Percentiles rank a stretch among this genome's conserved stretches.
These are phyloP conservation scores for Metschnikowia arizonensis DNA, from an alignment of 805 yeast genomes.

Conservation along the genomic window DNA sequence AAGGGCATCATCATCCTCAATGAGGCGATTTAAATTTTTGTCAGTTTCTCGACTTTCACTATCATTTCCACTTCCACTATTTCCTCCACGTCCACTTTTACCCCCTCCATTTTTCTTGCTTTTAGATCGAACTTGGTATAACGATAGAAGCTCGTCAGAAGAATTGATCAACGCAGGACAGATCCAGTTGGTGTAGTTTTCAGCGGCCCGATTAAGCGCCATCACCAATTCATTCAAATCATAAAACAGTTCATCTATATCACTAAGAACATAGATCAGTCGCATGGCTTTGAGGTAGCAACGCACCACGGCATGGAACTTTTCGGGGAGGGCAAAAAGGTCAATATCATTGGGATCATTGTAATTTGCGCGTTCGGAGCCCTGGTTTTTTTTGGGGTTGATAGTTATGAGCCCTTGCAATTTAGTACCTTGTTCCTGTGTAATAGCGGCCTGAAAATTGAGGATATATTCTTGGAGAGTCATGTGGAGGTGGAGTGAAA, in stretches of 20 bases:
- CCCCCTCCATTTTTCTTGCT: slow-evolving; percentile 18
- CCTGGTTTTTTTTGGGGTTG: slow-evolving; percentile 32
- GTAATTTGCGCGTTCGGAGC: slow-evolving; percentile 29
- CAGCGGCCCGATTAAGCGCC: slow-evolving; percentile 50
- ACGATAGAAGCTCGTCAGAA: slow-evolving; percentile 39
- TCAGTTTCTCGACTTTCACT: too few relatives aligned
- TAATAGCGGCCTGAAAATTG: slow-evolving; percentile 20
- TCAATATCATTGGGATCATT: slow-evolving; percentile 40
- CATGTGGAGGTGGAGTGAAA: slow-evolving; percentile 12
- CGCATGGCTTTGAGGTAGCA: slow-evolving; percentile 34
- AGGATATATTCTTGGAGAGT: slow-evolving; percentile 22
- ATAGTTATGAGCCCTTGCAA: slow-evolving; percentile 29
- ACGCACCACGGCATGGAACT: slow-evolving; percentile 27
- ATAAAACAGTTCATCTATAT: slow-evolving; percentile 30
- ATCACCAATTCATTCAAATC: slow-evolving; percentile 41
- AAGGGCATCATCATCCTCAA: slow-evolving; percentile 16
- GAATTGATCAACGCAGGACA: slow-evolving; percentile 39
- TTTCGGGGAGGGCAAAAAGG: slow-evolving; percentile 34
- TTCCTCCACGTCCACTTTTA: neutral
- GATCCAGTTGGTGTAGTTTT: slow-evolving; percentile 51
- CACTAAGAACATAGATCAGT: slow-evolving; percentile 29
- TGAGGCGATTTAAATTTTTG: slow-evolving; percentile 10
- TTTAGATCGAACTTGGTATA: slow-evolving; percentile 34
- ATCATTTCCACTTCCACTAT: too few relatives aligned
- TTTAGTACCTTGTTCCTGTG: slow-evolving; percentile 15